Evolutionary conservation across 306 rosid species (phyloP).

Genomic region (Hylodesmum podocarpum): DNA sequence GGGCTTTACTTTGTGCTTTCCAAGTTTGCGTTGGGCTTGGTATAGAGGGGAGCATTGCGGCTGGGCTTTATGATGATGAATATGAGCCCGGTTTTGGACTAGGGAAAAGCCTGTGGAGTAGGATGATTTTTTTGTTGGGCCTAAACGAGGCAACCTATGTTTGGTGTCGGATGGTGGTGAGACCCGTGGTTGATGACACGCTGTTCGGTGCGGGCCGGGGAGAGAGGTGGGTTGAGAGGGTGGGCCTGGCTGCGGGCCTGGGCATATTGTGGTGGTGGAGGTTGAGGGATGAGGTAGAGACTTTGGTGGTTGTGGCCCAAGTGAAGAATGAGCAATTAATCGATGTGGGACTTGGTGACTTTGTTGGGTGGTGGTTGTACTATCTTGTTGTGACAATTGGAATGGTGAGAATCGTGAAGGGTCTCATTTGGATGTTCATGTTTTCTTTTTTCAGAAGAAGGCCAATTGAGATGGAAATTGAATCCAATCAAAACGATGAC

Average conservation of each 20-base stretch:
- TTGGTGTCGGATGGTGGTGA: constrained; percentile 77
- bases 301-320: constrained; percentile 57
- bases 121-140: constrained; percentile 68
- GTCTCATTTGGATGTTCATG: constrained; percentile 57
- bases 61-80: constrained; percentile 36
- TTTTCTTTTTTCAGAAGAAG: constrained; percentile 46
- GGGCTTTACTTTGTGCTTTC: constrained; percentile 64
- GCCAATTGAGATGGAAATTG: neutral
- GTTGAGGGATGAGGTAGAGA: constrained; percentile 75
- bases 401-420: constrained; percentile 67
- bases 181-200: constrained; percentile 89
- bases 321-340: constrained; percentile 46
- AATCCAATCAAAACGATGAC: constrained; percentile 40
- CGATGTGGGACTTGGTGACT: constrained; percentile 55
- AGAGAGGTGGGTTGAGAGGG: constrained; percentile 65
- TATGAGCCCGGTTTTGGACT: constrained; percentile 4
- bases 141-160: constrained; percentile 71
- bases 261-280: constrained; percentile 87
- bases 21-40: constrained; percentile 78
- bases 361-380: constrained; percentile 80
- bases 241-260: constrained; percentile 55
- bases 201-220: constrained; percentile 49
- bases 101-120: constrained; percentile 48
- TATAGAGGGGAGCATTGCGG: constrained; percentile 53
- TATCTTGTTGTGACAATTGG: constrained; percentile 76